Percentiles rank a stretch among this genome's conserved stretches.
Conservation (phyloP, 2,329 filamentous ascomycete species). For the Venturia aucupariae region DNA sequence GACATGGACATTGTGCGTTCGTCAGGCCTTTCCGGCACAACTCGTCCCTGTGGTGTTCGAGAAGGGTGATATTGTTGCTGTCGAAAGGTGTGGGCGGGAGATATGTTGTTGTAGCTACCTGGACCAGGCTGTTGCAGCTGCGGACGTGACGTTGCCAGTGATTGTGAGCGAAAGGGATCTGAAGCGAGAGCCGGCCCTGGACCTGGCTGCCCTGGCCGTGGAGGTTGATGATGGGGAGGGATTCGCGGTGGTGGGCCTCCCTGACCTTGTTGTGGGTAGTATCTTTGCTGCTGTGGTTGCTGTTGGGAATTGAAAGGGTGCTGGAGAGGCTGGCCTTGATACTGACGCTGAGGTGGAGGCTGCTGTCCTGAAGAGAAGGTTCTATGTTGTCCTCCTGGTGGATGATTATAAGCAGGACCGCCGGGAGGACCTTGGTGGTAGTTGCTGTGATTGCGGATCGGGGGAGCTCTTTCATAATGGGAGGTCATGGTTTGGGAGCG, state of each 20-base stretch:
- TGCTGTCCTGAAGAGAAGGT: not conserved
- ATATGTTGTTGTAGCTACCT: conserved; percentile 39
- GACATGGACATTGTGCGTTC: conserved; percentile 96
- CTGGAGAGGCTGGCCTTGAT: conserved; percentile 28
- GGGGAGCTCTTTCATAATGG: conserved; percentile 33
- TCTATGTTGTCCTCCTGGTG: conserved; percentile 4
- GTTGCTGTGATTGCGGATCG: conserved; percentile 17
- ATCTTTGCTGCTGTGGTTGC: conserved; percentile 43
- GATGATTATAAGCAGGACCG: conserved; percentile 13
- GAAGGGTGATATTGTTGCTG: conserved; percentile 66
- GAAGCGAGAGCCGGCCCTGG: conserved; percentile 65
- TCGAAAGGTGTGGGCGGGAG: conserved; percentile 67
- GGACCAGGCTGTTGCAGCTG: conserved; percentile 50
- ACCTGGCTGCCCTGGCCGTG: conserved; percentile 24
- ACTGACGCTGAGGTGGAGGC: conserved; percentile 11
- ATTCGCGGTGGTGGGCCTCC: conserved; percentile 41
- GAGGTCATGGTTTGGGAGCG: conserved; percentile 92
- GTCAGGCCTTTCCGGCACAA: conserved; percentile 84
- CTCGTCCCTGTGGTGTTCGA: conserved; percentile 76
- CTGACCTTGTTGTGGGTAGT: conserved; percentile 42
- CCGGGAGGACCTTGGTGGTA: conserved; percentile 2
- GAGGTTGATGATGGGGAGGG: conserved; percentile 43
- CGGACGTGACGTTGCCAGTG: conserved; percentile 69
- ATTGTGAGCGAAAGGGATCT: conserved; percentile 87
- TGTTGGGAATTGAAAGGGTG: conserved; percentile 50